Evolutionary conservation across 164 flowering plant genomes (phyloP).

Genomic region (Nymphaea colorata): DNA sequence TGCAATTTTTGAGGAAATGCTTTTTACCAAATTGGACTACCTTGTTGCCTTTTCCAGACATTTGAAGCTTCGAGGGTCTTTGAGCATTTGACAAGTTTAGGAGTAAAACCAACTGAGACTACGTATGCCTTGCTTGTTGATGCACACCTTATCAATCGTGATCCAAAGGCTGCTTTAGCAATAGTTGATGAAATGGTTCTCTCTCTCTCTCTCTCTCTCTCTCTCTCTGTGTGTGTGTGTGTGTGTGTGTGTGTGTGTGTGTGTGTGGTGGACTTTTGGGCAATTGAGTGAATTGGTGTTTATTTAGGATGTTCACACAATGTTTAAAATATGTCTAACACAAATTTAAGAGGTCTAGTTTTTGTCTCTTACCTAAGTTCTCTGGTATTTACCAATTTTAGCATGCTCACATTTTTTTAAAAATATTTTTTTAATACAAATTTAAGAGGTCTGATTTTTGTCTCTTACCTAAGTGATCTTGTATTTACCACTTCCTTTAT

Average conservation of each 20-base stretch:
- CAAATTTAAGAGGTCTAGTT: no score
- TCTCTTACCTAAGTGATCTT: no score
- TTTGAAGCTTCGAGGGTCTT: conserved; percentile 77
- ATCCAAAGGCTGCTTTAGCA: conserved; percentile 65
- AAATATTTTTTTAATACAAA: no score
- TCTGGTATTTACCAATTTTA: no score
- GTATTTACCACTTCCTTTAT: no score
- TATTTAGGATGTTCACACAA: no score
- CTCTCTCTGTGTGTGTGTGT: neutral
- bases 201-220: conserved; percentile 2
- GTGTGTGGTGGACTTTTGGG: neutral
- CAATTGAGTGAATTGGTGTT: neutral
- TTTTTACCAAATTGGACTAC: neutral
- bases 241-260: neutral
- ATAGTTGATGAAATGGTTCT: conserved; percentile 70
- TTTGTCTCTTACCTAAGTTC: no score
- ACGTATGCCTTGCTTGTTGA: conserved; percentile 76
- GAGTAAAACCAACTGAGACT: conserved; percentile 69
- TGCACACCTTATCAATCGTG: conserved; percentile 77
- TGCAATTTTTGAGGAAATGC: no score
- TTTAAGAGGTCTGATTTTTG: no score
- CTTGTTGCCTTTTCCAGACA: conserved; percentile 34
- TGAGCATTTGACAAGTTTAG: conserved; percentile 64
- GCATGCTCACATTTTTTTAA: no score
- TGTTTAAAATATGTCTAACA: no score